Percentiles rank a stretch among this genome's conserved stretches.
Conservation (phyloP, 2,329 filamentous ascomycete species). For the Xylaria sp. region DNA sequence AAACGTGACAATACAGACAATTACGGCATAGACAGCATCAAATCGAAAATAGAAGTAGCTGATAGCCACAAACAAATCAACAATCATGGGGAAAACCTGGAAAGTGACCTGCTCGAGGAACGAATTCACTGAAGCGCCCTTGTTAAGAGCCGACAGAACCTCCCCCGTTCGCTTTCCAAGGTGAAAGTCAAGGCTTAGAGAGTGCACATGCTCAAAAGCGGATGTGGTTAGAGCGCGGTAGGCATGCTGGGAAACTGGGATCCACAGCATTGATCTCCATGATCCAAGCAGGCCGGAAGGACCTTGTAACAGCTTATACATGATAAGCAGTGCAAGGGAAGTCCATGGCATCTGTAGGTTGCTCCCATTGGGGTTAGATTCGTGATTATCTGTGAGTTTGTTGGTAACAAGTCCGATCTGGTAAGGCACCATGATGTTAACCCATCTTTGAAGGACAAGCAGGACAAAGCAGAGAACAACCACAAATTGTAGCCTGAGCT, state of each 20-base stretch:
- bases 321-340: slow-evolving; percentile 79
- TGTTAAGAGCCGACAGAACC: slow-evolving; percentile 93
- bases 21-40: slow-evolving; percentile 89
- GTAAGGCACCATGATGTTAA: slow-evolving; percentile 87
- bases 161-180: slow-evolving; percentile 96
- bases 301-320: slow-evolving; percentile 85
- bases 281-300: slow-evolving; percentile 88
- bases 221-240: slow-evolving; percentile 94
- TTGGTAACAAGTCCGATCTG: slow-evolving; percentile 86
- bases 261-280: slow-evolving; percentile 86
- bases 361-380: slow-evolving; percentile 59
- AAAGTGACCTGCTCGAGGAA: slow-evolving; percentile 98
- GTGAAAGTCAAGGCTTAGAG: slow-evolving; percentile 94
- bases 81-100: slow-evolving; percentile 92
- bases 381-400: slow-evolving; percentile 60
- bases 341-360: slow-evolving; percentile 73
- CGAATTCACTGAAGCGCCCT: slow-evolving; percentile 94
- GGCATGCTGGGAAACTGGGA: slow-evolving; percentile 95
- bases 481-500: slow-evolving; percentile 76
- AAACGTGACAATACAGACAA: slow-evolving; percentile 90
- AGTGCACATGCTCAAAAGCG: slow-evolving; percentile 96
- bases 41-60: slow-evolving; percentile 82
- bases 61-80: slow-evolving; percentile 88
- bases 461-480: slow-evolving; percentile 86
- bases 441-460: slow-evolving; percentile 80